Percentiles rank a stretch among this genome's conserved stretches.
These are phyloP conservation scores for Uncinocarpus reesii DNA, from an alignment of 2,329 filamentous ascomycete species.

Conservation along the genomic window DNA sequence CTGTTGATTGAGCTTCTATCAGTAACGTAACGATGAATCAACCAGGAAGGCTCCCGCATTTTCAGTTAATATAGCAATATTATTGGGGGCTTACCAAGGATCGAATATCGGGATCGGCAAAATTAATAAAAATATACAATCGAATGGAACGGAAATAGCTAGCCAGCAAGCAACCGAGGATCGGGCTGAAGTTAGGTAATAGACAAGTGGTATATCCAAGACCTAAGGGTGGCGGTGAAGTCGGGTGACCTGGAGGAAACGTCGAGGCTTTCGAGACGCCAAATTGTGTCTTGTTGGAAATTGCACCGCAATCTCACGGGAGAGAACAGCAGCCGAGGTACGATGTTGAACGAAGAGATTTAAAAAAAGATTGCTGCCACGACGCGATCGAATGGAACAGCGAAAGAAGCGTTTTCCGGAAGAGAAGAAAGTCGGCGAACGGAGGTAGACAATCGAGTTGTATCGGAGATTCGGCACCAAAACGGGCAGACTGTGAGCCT, in stretches of 20 bases:
- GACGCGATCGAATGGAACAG: neutral
- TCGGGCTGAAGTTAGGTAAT: neutral
- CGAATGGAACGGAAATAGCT: conserved; percentile 6
- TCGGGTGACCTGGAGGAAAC: neutral
- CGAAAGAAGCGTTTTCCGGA: neutral
- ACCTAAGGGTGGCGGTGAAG: neutral
- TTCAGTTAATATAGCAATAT: neutral
- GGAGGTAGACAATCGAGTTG: neutral
- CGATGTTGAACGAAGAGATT: neutral
- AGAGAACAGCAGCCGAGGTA: conserved; percentile 10
- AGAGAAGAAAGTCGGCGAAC: neutral
- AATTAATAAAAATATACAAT: conserved; percentile 16
- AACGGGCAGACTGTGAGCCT: neutral
- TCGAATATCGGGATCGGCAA: neutral
- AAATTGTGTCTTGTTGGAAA: conserved; percentile 1
- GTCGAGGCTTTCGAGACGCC: conserved; percentile 1
- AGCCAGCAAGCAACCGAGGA: neutral
- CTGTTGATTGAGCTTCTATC: neutral
- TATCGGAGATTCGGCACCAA: neutral
- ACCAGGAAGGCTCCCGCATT: too few species aligned
- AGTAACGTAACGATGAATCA: neutral
- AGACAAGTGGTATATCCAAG: neutral
- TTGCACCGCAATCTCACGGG: conserved; percentile 17
- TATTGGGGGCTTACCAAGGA: too few species aligned
- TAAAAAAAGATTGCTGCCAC: neutral